Percentiles rank a stretch among this genome's conserved stretches.
Evolutionary conservation across 179 eudicot genomes (phyloP).

Genomic region (Sideroxylon spinosum): DNA sequence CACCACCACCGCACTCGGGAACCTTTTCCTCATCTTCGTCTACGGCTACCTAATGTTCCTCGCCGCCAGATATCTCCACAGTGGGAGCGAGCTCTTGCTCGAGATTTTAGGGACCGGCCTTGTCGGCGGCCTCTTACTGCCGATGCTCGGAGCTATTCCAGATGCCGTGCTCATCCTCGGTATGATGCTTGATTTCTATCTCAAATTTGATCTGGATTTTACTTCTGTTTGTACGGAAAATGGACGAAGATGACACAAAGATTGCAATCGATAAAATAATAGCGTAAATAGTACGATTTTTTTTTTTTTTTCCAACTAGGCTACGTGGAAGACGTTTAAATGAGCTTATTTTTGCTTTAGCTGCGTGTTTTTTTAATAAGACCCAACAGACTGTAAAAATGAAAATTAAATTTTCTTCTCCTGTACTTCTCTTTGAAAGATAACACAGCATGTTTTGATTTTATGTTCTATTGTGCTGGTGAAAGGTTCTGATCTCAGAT

Average conservation of each 20-base stretch:
- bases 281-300: too few relatives aligned
- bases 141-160: conserved; percentile 80
- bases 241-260: neutral
- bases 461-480: too few relatives aligned
- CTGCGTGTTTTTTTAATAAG: too few relatives aligned
- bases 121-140: conserved; percentile 71
- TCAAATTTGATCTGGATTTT: neutral
- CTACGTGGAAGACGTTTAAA: neutral
- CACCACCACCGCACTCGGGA: conserved; percentile 53
- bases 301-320: too few relatives aligned
- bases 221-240: neutral
- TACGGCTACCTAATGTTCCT: conserved; percentile 64
- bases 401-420: neutral
- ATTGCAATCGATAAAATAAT: neutral
- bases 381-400: neutral
- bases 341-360: neutral
- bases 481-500: too few relatives aligned
- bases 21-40: conserved; percentile 50
- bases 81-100: conserved; percentile 68
- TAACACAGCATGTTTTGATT: too few relatives aligned
- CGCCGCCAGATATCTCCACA: conserved; percentile 58
- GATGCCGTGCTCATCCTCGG: conserved; percentile 88
- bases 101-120: conserved; percentile 82
- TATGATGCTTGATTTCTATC: conserved; percentile 14
- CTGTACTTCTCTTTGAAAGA: neutral